These are phyloP conservation scores for Letharia lupina DNA, from an alignment of 495 filamentous ascomycete species.

Conservation along the genomic window DNA sequence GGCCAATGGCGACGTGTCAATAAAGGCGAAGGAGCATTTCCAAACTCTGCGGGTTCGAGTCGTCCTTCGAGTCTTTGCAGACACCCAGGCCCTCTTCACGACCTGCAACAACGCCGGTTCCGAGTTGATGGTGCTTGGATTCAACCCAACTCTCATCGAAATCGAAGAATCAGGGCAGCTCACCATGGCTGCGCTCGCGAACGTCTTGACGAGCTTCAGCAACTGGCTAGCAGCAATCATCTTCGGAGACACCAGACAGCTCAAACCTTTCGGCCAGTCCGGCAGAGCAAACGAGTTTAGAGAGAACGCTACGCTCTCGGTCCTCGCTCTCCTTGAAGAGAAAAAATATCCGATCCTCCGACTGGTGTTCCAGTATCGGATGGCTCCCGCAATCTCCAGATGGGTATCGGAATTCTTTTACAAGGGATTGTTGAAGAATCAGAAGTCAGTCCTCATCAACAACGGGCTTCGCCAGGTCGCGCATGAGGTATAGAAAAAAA, in stretches of 20 bases:
- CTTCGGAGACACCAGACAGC: constrained; percentile 5
- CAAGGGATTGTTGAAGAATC: neutral
- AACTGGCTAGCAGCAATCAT: neutral
- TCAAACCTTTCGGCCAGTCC: neutral
- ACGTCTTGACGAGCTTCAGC: neutral
- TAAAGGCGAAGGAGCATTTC: neutral
- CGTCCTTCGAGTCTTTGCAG: neutral
- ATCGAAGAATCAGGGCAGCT: neutral
- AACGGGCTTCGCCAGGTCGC: neutral
- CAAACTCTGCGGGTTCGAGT: neutral
- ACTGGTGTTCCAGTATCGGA: neutral
- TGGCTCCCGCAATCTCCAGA: neutral
- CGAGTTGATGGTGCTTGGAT: neutral
- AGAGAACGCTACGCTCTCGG: neutral
- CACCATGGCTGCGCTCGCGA: neutral
- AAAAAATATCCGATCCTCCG: neutral
- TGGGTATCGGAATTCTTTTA: neutral
- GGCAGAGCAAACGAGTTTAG: constrained; percentile 2
- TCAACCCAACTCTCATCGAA: neutral
- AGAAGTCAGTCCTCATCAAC: neutral
- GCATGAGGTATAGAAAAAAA: neutral
- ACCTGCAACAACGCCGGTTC: neutral
- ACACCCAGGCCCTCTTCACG: neutral
- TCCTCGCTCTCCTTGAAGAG: neutral
- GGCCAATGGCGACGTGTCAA: neutral